phyloP scores from a whole-genome alignment of 345 rosid species.

The Clarkia xantiana region DNA sequence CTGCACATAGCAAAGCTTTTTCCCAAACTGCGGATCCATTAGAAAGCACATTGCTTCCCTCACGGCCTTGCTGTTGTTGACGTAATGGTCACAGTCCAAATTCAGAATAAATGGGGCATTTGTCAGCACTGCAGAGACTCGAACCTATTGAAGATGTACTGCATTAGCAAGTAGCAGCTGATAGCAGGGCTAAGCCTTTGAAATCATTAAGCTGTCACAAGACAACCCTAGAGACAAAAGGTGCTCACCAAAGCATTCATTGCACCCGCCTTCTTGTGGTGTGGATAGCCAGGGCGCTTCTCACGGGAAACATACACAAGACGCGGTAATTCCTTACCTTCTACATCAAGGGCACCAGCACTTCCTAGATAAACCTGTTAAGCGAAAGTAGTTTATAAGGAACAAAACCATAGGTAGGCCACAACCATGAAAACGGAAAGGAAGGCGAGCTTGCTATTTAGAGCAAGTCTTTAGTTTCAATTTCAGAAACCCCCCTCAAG shows the following conservation, averaged over 20 bases:
- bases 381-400: background rate
- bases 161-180: background rate
- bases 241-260: slow-evolving; percentile 77
- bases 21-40: slow-evolving; percentile 95
- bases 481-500: too few relatives aligned
- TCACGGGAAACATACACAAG: slow-evolving; percentile 95
- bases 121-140: slow-evolving; percentile 92
- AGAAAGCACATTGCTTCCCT: slow-evolving; percentile 97
- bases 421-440: too few relatives aligned
- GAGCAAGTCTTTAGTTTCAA: too few relatives aligned
- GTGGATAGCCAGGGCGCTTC: slow-evolving; percentile 84
- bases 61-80: slow-evolving; percentile 79
- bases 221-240: slow-evolving; percentile 3
- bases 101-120: slow-evolving; percentile 90
- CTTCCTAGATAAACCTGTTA: slow-evolving; percentile 85
- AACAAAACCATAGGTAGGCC: too few relatives aligned
- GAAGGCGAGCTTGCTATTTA: too few relatives aligned
- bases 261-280: slow-evolving; percentile 99
- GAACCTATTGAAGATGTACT: slow-evolving; percentile 30
- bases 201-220: background rate
- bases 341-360: slow-evolving; percentile 82
- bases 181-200: background rate
- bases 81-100: slow-evolving; percentile 89
- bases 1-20: slow-evolving; percentile 91
- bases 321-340: slow-evolving; percentile 78